A percentile compares a stretch with the other conserved stretches of the same genome.
phyloP scores from a whole-genome alignment of 2,329 filamentous ascomycete genomes.

The Aspergillus fumigatus region DNA sequence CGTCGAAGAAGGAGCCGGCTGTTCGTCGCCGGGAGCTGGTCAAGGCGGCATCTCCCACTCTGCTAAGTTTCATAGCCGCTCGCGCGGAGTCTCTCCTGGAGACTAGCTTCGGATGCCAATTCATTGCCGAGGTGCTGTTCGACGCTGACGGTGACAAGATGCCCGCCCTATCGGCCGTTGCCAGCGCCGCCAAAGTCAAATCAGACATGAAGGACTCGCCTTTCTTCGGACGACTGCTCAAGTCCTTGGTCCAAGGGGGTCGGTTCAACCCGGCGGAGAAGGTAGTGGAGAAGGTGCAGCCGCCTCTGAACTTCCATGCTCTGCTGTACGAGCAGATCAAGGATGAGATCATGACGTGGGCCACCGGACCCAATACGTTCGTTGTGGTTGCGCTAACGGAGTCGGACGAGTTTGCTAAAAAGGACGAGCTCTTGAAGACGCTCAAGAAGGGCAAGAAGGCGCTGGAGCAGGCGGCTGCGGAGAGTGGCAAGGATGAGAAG shows the following conservation, averaged over 20 bases:
- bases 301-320: constrained; percentile 73
- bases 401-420: constrained; percentile 63
- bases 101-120: constrained; percentile 79
- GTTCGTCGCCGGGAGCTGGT: constrained; percentile 71
- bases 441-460: constrained; percentile 69
- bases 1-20: constrained; percentile 87
- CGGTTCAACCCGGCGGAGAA: constrained; percentile 73
- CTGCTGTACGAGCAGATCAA: constrained; percentile 78
- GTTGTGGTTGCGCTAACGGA: constrained; percentile 79
- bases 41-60: constrained; percentile 65
- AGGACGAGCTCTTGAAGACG: constrained; percentile 61
- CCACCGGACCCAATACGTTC: constrained; percentile 79
- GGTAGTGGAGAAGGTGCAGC: constrained; percentile 65
- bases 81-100: constrained; percentile 65
- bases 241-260: constrained; percentile 84
- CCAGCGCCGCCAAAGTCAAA: constrained; percentile 41
- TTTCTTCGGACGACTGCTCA: constrained; percentile 76
- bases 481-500: constrained; percentile 45
- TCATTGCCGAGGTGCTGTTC: constrained; percentile 77
- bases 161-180: constrained; percentile 66
- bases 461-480: constrained; percentile 57
- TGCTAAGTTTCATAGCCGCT: constrained; percentile 69
- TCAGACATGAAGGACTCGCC: constrained; percentile 57
- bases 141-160: constrained; percentile 70
- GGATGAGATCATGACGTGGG: constrained; percentile 73